A percentile compares a stretch with the other conserved stretches of the same genome.
These are phyloP conservation scores for Pseudogymnoascus sp. DNA, from an alignment of 2,329 filamentous ascomycete species.

Conservation along the genomic window DNA sequence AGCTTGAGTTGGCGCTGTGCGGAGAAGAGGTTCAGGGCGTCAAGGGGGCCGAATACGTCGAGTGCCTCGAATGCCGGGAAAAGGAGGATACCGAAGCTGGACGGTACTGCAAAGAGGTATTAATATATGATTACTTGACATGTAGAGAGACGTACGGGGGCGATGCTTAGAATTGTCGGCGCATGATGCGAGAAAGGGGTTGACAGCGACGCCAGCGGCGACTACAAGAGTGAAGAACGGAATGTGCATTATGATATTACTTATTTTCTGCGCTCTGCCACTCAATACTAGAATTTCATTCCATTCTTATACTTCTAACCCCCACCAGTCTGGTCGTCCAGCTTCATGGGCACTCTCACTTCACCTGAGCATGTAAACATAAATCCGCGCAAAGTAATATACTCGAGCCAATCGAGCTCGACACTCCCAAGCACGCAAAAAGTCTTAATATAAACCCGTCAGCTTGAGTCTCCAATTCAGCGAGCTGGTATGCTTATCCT, in stretches of 20 bases:
- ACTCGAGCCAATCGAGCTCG: neutral
- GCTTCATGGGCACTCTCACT: neutral
- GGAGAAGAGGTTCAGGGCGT: conserved; percentile 24
- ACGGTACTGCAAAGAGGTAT: neutral
- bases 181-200: conserved; percentile 1
- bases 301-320: neutral
- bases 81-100: conserved; percentile 19
- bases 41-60: conserved; percentile 29
- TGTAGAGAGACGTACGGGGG: conserved; percentile 10
- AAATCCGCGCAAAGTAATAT: neutral
- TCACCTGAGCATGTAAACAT: neutral
- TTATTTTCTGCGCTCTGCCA: neutral
- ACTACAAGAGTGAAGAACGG: neutral
- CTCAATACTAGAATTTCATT: neutral
- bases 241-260: neutral
- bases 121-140: conserved; percentile 15
- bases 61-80: conserved; percentile 25
- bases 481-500: neutral
- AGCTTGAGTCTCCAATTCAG: neutral
- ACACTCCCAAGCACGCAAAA: neutral
- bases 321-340: neutral
- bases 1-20: conserved; percentile 20
- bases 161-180: neutral
- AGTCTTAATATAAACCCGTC: neutral
- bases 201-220: neutral